Evolutionary conservation across 2,329 filamentous ascomycete genomes (phyloP).

Genomic region (Hypoxylon sp.): DNA sequence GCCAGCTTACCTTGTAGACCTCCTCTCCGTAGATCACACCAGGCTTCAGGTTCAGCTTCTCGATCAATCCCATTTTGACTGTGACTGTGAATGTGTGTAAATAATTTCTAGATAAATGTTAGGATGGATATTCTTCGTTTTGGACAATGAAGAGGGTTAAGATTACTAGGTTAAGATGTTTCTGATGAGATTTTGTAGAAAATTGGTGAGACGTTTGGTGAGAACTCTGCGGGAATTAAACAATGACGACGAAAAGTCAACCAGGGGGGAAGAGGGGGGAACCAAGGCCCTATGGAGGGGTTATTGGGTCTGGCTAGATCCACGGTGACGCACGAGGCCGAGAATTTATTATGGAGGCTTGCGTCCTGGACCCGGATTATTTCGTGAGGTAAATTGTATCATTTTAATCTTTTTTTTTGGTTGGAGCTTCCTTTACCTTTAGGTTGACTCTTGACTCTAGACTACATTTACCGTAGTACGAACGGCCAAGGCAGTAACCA

Average conservation of each 20-base stretch:
- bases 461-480: too few relatives aligned
- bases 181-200: too few relatives aligned
- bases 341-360: conserved; percentile 30
- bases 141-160: not conserved
- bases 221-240: conserved; percentile 34
- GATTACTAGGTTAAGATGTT: conserved; percentile 6
- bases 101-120: too few relatives aligned
- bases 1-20: conserved; percentile 61
- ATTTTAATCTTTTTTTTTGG: conserved; percentile 11
- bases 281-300: conserved; percentile 21
- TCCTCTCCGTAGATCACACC: conserved; percentile 65
- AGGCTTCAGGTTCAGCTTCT: conserved; percentile 59
- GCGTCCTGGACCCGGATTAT: conserved; percentile 30
- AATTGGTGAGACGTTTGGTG: conserved; percentile 21
- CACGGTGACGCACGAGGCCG: conserved; percentile 35
- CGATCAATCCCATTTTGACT: conserved; percentile 35
- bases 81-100: conserved; percentile 31
- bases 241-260: conserved; percentile 19
- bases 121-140: not conserved
- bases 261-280: conserved; percentile 17
- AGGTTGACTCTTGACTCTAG: too few relatives aligned
- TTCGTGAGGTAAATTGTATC: conserved; percentile 28
- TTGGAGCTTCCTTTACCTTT: conserved; percentile 8
- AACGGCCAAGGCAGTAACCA: too few relatives aligned
- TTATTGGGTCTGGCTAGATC: conserved; percentile 27